phyloP scores from a whole-genome alignment of 208 protist genomes.

The Wallacemonas collosoma region DNA sequence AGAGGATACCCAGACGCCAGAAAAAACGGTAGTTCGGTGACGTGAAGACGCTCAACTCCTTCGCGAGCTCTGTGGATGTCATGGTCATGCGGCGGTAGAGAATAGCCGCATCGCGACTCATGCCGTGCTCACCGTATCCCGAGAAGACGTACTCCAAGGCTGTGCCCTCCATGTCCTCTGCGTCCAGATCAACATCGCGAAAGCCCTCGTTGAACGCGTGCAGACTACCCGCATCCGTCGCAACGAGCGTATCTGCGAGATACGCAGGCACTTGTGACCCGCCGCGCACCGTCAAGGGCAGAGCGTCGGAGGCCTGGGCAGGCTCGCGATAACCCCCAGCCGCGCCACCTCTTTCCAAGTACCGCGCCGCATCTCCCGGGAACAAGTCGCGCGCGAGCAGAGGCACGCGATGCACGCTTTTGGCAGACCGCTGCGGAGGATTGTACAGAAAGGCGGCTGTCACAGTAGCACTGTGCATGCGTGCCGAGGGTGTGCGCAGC shows the following conservation, averaged over 20 bases:
- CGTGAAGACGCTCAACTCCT: conserved; percentile 2
- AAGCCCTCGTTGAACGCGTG: neutral
- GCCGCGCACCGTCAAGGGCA: neutral
- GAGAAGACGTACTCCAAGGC: conserved; percentile 28
- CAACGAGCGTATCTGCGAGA: neutral
- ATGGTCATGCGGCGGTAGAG: conserved; percentile 16
- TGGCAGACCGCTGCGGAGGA: neutral
- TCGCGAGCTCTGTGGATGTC: conserved; percentile 10
- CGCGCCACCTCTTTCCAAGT: too few relatives aligned
- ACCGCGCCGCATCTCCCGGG: neutral
- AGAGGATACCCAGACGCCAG: conserved; percentile 35
- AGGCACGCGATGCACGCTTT: conserved; percentile 3
- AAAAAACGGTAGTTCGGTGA: neutral
- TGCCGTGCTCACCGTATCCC: conserved; percentile 21
- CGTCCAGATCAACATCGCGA: conserved; percentile 30
- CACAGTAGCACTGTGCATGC: neutral
- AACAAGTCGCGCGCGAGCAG: neutral
- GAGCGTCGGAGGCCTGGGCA: too few relatives aligned
- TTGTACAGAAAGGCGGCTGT: conserved; percentile 7
- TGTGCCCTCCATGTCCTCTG: conserved; percentile 36
- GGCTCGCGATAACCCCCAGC: too few relatives aligned
- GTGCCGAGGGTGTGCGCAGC: neutral
- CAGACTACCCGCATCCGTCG: neutral
- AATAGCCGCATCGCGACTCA: neutral
- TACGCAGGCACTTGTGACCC: neutral